Base-by-base conservation (phyloP, 2,329 filamentous ascomycete species). In the Epichloe brachyelytri region DNA sequence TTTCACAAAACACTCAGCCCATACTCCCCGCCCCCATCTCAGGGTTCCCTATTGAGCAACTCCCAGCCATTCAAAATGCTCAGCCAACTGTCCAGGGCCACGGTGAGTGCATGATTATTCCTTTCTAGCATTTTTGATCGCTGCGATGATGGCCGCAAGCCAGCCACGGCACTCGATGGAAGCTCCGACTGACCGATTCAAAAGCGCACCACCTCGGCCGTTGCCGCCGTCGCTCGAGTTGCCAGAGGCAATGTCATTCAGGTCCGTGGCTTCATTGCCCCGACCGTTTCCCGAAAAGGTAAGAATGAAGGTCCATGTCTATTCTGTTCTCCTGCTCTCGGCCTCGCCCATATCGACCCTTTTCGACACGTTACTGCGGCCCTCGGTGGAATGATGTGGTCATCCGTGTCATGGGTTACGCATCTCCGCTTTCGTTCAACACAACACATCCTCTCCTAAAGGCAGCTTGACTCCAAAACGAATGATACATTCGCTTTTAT, bases 271-370 rank as follows among this genome's bases (percentile, higher is more conserved):
- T 80, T 80, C 66, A 78, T 80, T 62, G 76, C 74, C 62, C 78
- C 78, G 56, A 80, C 78, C 49, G 72, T 79, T 60, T 77, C 77
- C 57, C 74, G 78, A 66, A 74, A 77, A 76, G 78, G 78, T 82
- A 76, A 69, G 78, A 70, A 53, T 30, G 17, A 41, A 19, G 34
- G 46, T 17, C 38, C 1, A 30, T 30, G 8, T 30, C 30, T 26
- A 30, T 30, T 3, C 8, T 10, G 8, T 39, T 17, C n/a, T 11
- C 34, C 8, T 47, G 19, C 36, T 34, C 45, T 26, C 14, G 34
- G n/a, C 34, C 7, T 17, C 14, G 46, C 20, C n/a, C 26, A 20
- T 6, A 11, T 41, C 20, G 22, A 40, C 10, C n/a, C 12, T 17
- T 19, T 26, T 40, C 22, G 36, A 47, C 15, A 40, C 38, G 1